Base-by-base conservation (phyloP, 495 filamentous ascomycete species). In the Aspergillus homomorphus region DNA sequence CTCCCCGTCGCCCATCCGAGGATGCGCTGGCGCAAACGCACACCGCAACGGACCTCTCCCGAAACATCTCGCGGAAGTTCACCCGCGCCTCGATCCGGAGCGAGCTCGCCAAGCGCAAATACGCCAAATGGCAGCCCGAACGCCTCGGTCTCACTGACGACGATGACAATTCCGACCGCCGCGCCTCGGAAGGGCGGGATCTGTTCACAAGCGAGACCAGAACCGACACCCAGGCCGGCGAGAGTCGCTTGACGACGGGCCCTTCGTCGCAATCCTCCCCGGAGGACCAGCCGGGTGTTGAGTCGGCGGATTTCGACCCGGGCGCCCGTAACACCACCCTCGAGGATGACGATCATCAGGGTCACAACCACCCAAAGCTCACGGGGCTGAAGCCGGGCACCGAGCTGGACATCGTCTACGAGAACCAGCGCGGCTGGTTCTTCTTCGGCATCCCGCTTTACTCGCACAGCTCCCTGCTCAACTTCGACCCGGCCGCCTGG, bases 381-480 rank as follows among this genome's bases (percentile, higher is more conserved):
- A 56, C 44, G 20, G 64, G 61, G 22, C 56, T 64, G 14, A 61
- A 67, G 45, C 56, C 62, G 12, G 61, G 53, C 52, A 66, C 23
- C 18, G 87, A 89, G 60, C 83, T 98, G 26, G 95, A 99, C 58
- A 82, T 97, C 12, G 81, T 99, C 8, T 97, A 96, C 67, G 95
- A 99, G 72, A 98, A 99, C 68, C 87, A 95, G 68, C 79, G 90
- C 18, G 90, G 90, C 52, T 82, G 80, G 33, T 97, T 96, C 66
- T 73, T 93, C 57, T 98, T 92, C 68, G 95, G 95, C 15, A 84
- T 93, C 9, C 87, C 94, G 0, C 81, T 92, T 16, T 99, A 96
- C 74, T 96, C 92, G 2, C 80, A 86, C 19, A 87, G 86, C 50
- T 91, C 92, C 2, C 82, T 99, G 5, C 86, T 96, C 18, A 91